Evolutionary conservation across 2,329 filamentous ascomycete species (phyloP).

Genomic region (Ascochyta koolunga): DNA sequence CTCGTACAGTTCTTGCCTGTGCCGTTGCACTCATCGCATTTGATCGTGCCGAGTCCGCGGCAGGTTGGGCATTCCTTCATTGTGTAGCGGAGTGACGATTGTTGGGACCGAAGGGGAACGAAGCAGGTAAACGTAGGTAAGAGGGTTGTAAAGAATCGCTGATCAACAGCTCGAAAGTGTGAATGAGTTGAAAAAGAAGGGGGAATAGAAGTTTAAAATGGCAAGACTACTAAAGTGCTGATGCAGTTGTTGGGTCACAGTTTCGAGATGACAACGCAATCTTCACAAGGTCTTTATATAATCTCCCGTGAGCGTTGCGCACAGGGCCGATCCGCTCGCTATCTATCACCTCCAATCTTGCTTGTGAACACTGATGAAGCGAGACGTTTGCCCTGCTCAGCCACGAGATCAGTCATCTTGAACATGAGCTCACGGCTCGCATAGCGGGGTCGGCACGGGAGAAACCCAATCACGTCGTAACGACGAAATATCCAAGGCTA

Average conservation of each 20-base stretch:
- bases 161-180: constrained; percentile 1
- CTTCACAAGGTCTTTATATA: constrained; percentile 26
- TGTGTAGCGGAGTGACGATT: background rate
- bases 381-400: constrained; percentile 10
- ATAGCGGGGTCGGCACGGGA: constrained; percentile 16
- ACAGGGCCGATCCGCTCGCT: constrained; percentile 18
- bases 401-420: constrained; percentile 13
- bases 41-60: constrained; percentile 40
- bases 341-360: constrained; percentile 17
- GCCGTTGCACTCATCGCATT: constrained; percentile 44
- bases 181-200: constrained; percentile 3
- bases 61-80: constrained; percentile 45
- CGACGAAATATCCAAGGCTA: background rate
- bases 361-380: constrained; percentile 16
- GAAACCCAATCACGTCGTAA: constrained; percentile 1
- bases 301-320: constrained; percentile 17
- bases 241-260: constrained; percentile 17
- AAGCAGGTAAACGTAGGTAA: constrained; percentile 1
- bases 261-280: constrained; percentile 25
- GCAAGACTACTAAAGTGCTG: constrained; percentile 6
- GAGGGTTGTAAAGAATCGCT: background rate
- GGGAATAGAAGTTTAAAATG: background rate
- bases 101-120: constrained; percentile 3
- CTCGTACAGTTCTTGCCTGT: constrained; percentile 27
- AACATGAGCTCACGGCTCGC: constrained; percentile 12